Conservation (phyloP, 1,284 basidiomycete genomes). For the Boletus nobilissimus region DNA sequence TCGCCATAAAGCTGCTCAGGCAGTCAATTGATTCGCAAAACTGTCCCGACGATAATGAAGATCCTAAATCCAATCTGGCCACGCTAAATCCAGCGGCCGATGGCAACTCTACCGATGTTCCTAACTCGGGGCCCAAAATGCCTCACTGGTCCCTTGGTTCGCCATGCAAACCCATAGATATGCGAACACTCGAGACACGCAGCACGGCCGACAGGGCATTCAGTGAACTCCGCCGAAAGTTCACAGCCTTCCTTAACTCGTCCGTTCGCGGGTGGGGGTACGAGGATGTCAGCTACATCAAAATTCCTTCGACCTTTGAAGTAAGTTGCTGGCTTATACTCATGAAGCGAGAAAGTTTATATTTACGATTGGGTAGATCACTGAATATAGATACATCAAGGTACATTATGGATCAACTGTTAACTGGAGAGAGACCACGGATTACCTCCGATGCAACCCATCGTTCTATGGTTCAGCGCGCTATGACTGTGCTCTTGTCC, state of each 20-base stretch:
- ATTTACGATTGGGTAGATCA: not conserved
- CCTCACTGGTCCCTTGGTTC: no score
- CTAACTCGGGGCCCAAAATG: no score
- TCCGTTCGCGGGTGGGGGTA: not conserved
- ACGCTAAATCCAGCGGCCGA: not conserved
- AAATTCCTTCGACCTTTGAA: not conserved
- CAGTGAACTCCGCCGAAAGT: not conserved
- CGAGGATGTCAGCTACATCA: not conserved
- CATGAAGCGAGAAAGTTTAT: not conserved
- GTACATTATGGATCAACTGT: not conserved
- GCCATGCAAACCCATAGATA: not conserved
- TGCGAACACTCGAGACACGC: not conserved
- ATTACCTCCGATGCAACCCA: not conserved
- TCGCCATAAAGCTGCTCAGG: not conserved
- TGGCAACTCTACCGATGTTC: not conserved
- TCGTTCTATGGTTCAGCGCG: not conserved
- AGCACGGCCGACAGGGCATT: constrained; percentile 41
- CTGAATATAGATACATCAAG: not conserved
- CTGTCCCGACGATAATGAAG: not conserved
- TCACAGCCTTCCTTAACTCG: not conserved
- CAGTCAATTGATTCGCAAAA: not conserved
- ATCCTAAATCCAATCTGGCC: not conserved
- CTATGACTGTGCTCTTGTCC: not conserved
- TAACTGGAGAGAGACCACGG: not conserved
- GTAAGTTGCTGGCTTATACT: not conserved